A percentile compares a stretch with the other conserved stretches of the same genome.
Evolutionary conservation across 805 yeast genomes (phyloP).

Genomic region (Suhomyces prunicola): DNA sequence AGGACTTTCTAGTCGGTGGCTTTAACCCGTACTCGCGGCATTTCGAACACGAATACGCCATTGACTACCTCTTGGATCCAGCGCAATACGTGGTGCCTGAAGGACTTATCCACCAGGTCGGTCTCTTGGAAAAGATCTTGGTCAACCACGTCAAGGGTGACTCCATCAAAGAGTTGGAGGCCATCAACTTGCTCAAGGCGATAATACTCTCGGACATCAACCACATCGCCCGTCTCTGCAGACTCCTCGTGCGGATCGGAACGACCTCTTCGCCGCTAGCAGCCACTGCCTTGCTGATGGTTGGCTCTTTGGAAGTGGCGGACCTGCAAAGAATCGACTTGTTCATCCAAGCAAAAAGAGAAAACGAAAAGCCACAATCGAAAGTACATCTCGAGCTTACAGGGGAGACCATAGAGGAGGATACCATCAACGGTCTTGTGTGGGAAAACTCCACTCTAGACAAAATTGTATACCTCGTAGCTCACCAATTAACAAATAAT

Average conservation of each 20-base stretch:
- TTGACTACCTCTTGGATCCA: conserved; percentile 5
- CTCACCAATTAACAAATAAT: not conserved
- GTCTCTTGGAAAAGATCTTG: conserved; percentile 3
- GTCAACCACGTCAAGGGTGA: not conserved
- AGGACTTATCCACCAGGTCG: conserved; percentile 3
- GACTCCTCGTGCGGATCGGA: conserved; percentile 17
- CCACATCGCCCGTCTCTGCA: conserved; percentile 16
- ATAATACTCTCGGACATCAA: conserved; percentile 12
- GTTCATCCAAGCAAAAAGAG: not conserved
- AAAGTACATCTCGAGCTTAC: not conserved
- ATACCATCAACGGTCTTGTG: conserved; percentile 12
- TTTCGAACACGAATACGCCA: not conserved
- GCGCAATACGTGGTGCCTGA: conserved; percentile 4
- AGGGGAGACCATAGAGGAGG: conserved; percentile 9
- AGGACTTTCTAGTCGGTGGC: conserved; percentile 9
- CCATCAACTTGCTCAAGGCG: conserved; percentile 11
- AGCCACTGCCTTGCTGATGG: conserved; percentile 16
- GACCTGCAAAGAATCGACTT: not conserved
- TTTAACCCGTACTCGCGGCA: not conserved
- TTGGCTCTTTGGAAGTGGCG: not conserved
- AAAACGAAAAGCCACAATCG: not conserved
- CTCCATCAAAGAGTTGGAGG: not conserved
- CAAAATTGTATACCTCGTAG: conserved; percentile 10
- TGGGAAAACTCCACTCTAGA: conserved; percentile 24
- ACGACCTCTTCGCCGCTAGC: conserved; percentile 19